Conservation (phyloP, 1,139 yeast species). For the Kodamaea sp. region DNA sequence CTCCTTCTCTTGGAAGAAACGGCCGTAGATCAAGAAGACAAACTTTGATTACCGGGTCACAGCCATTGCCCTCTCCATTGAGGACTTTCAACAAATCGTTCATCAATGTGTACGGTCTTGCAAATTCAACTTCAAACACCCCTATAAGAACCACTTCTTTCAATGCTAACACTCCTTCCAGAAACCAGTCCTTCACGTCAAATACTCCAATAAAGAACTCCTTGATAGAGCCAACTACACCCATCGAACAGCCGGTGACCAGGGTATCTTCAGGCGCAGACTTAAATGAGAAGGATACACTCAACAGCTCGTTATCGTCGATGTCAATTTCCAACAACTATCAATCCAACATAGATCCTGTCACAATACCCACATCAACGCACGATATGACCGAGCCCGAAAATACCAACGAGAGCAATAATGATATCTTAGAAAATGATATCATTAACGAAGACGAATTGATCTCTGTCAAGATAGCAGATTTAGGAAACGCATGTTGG, state of each 20-base stretch:
- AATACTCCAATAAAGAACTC: conserved; percentile 5
- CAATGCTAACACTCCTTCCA: conserved; percentile 4
- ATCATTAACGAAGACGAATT: conserved; percentile 47
- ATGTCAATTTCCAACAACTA: conserved; percentile 40
- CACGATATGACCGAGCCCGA: conserved; percentile 5
- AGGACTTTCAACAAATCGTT: conserved; percentile 27
- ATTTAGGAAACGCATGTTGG: conserved; percentile 55
- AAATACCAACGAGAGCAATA: conserved; percentile 1
- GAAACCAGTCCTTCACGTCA: neutral
- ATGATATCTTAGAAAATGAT: conserved; percentile 10
- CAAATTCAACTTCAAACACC: conserved; percentile 44
- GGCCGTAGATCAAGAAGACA: conserved; percentile 67
- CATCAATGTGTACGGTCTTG: conserved; percentile 39
- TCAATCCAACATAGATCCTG: conserved; percentile 19
- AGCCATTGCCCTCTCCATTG: conserved; percentile 81
- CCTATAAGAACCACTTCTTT: conserved; percentile 33
- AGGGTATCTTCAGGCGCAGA: conserved; percentile 9
- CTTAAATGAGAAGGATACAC: conserved; percentile 19
- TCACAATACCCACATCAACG: conserved; percentile 23
- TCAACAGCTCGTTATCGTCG: conserved; percentile 44
- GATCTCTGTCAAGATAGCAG: conserved; percentile 51
- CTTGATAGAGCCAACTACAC: conserved; percentile 10
- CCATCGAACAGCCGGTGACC: conserved; percentile 13
- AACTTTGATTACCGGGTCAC: conserved; percentile 81
- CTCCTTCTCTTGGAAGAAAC: conserved; percentile 46